phyloP scores from a whole-genome alignment of 768 basidiomycete species.

The Polyporus arcularius region DNA sequence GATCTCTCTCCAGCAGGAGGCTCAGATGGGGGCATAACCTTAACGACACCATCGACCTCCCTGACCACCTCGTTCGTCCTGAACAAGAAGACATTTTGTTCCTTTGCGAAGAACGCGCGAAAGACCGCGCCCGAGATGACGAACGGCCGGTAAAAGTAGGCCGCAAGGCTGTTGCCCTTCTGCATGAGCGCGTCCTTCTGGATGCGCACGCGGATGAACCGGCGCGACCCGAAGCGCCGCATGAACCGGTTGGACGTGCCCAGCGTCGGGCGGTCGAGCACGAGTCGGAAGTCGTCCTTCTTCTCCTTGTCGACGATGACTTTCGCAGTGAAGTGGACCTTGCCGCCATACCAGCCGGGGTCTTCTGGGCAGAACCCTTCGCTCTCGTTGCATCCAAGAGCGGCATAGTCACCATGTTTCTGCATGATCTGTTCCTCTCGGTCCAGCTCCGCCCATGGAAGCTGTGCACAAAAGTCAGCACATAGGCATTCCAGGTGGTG shows the following conservation, averaged over 20 bases:
- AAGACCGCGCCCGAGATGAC: constrained; percentile 56
- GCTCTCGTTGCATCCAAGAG: constrained; percentile 42
- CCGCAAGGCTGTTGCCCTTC: constrained; percentile 32
- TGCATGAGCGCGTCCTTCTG: constrained; percentile 34
- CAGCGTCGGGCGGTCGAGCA: constrained; percentile 50
- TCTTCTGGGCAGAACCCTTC: constrained; percentile 22
- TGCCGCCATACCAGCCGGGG: constrained; percentile 61
- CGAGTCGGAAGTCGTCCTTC: constrained; percentile 36
- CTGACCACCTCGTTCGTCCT: constrained; percentile 50
- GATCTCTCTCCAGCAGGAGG: constrained; percentile 20
- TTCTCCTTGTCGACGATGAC: constrained; percentile 23
- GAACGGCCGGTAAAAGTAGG: constrained; percentile 51
- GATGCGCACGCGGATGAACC: constrained; percentile 54
- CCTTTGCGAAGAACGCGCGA: constrained; percentile 63
- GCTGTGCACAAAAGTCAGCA: constrained; percentile 34
- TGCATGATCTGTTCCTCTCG: constrained; percentile 46
- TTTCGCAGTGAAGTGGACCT: constrained; percentile 53
- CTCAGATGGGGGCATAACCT: neutral
- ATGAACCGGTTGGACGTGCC: constrained; percentile 58
- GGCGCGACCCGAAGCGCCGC: constrained; percentile 64
- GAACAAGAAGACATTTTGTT: constrained; percentile 54
- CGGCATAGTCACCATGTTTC: constrained; percentile 32
- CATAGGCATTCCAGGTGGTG: neutral
- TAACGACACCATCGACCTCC: neutral
- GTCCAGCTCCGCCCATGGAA: constrained; percentile 66